Percentiles rank a stretch among this genome's conserved stretches.
Conservation (phyloP, 495 filamentous ascomycete species). For the Hypoxylon trugodes region DNA sequence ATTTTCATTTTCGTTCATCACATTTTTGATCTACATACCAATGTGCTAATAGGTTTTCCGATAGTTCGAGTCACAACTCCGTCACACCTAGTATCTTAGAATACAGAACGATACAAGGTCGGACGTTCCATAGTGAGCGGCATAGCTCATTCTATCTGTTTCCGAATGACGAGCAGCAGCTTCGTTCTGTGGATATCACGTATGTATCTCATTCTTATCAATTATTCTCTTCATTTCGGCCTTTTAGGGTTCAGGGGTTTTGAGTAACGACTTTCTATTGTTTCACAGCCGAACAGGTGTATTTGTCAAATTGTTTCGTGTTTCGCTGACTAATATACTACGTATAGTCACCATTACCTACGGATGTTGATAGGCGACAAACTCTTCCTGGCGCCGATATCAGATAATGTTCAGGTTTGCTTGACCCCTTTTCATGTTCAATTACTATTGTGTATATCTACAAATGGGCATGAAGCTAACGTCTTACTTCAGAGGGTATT, state of each 20-base stretch:
- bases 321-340: constrained; percentile 6
- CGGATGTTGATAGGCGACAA: constrained; percentile 50
- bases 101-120: constrained; percentile 54
- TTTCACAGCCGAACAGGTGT: background rate
- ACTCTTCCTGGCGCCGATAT: constrained; percentile 66
- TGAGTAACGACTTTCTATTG: too few species aligned
- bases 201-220: constrained; percentile 2
- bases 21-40: too few species aligned
- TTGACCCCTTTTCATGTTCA: background rate
- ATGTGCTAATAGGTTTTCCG: constrained; percentile 10
- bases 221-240: background rate
- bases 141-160: constrained; percentile 39
- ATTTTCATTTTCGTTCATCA: background rate
- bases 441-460: background rate
- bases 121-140: constrained; percentile 48
- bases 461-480: background rate
- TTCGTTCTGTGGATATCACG: constrained; percentile 47
- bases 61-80: constrained; percentile 48
- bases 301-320: background rate
- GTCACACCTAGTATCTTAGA: constrained; percentile 56
- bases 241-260: background rate
- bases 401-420: constrained; percentile 34
- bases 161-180: constrained; percentile 47
- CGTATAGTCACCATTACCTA: constrained; percentile 46
- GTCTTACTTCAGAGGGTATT: constrained; percentile 51